Evolutionary conservation across 192 early-diverging fungal genomes (phyloP), one percentile per base, ranked within the genome.

Genomic region (Coemansia sp.): DNA sequence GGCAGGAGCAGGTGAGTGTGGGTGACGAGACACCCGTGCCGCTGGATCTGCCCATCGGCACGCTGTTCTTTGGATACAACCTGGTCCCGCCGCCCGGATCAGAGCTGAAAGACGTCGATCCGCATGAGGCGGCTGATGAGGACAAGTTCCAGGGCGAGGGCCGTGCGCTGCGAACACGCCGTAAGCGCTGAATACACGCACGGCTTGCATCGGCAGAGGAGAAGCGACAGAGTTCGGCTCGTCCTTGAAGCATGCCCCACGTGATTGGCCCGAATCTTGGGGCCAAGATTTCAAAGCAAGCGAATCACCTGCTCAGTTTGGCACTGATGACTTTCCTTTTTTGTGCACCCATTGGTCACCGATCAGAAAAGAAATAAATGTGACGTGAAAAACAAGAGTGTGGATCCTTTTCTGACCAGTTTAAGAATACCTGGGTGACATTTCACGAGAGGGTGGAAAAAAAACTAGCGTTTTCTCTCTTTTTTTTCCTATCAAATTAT

Each of bases 11-110:
- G 44, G 19, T 46, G 0, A 46, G 21, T 14, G 16, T 19, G 21
- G 44, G 18, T 4, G 44, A 46, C 44, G 50, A 32, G 7, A 53
- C 28, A 19, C 64, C 90, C 1, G 88, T 88, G 28, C 89, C 92
- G 1, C 75, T 96, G 49, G 82, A 89, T 63, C 57, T 97, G 56
- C 92, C 95, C 2, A 71, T 90, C 45, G 93, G 94, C 19, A 89
- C 89, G 35, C 83, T 97, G 24, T 96, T 88, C 70, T 97, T 98
- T 82, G 95, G 92, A 0, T 97, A 92, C 73, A 85, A 81, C 22
- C 54, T 90, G 6, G 71, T 89, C n/a, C 89, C 88, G 21, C 84
- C 83, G 29, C 67, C 71, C 3, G 71, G 71, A 24, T 48, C 77
- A 0, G 60, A 77, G 18, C 55, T 21, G 21, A 54, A 32, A 12